phyloP scores from a whole-genome alignment of 495 filamentous ascomycete genomes.

The Hyaloscypha bicolor region DNA sequence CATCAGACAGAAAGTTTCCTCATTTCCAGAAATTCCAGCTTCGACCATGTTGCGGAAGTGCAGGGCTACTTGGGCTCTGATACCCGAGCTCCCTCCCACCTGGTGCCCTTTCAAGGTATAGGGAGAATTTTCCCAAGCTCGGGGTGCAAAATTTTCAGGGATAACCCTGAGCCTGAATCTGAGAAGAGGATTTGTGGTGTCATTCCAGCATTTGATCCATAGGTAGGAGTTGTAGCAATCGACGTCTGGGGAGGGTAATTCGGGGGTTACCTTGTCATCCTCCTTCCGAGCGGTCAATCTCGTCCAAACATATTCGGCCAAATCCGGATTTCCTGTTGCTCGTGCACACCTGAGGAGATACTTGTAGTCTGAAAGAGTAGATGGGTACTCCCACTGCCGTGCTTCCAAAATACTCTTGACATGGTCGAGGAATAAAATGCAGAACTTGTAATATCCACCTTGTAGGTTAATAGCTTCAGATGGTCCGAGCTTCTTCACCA shows the following conservation, averaged over 20 bases:
- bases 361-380: constrained; percentile 53
- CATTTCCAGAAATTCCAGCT: constrained; percentile 48
- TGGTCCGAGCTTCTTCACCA: constrained; percentile 22
- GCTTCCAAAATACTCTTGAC: constrained; percentile 42
- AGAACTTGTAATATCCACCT: constrained; percentile 34
- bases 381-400: constrained; percentile 33
- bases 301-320: constrained; percentile 55
- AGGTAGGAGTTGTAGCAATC: constrained; percentile 63
- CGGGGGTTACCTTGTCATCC: background rate
- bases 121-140: constrained; percentile 26
- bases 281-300: constrained; percentile 30
- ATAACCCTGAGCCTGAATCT: constrained; percentile 46
- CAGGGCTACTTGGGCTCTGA: constrained; percentile 16
- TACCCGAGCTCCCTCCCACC: constrained; percentile 12
- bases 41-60: constrained; percentile 55
- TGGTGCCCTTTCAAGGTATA: constrained; percentile 13
- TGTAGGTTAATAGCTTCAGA: constrained; percentile 32
- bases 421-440: constrained; percentile 37
- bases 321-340: constrained; percentile 45
- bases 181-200: constrained; percentile 33
- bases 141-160: constrained; percentile 38
- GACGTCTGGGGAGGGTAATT: constrained; percentile 35
- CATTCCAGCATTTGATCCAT: constrained; percentile 48
- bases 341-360: constrained; percentile 58
- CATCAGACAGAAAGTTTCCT: constrained; percentile 57